Percentiles rank a stretch among this genome's conserved stretches.
These are phyloP conservation scores for Taxillus chinensis DNA, from an alignment of 164 flowering plant species.

Conservation along the genomic window DNA sequence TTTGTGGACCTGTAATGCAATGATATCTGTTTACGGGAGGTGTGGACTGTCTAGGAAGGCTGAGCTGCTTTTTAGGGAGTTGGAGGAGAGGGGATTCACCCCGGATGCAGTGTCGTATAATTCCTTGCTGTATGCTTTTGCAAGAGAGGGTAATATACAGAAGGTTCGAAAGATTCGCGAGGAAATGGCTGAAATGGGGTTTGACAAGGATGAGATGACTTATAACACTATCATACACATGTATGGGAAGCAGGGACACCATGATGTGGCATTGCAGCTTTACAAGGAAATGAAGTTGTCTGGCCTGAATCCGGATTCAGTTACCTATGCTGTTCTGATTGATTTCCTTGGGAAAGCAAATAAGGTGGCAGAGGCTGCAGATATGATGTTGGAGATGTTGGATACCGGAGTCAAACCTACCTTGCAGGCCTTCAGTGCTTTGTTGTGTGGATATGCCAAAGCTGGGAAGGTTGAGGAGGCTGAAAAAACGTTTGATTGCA, in stretches of 20 bases:
- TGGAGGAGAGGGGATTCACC: constrained; percentile 55
- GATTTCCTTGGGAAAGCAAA: constrained; percentile 88
- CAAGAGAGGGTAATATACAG: constrained; percentile 64
- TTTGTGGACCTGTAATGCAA: constrained; percentile 96
- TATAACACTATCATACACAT: constrained; percentile 87
- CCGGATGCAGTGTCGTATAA: constrained; percentile 96
- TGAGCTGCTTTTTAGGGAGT: constrained; percentile 53
- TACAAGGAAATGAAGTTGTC: constrained; percentile 65
- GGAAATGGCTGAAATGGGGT: constrained; percentile 69
- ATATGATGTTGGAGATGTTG: constrained; percentile 81
- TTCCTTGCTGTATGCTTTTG: constrained; percentile 85
- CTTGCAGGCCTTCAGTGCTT: constrained; percentile 75
- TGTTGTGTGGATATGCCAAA: constrained; percentile 87
- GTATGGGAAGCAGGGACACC: constrained; percentile 87
- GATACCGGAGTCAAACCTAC: constrained; percentile 70
- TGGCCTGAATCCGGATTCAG: constrained; percentile 67
- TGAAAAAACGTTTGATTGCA: constrained; percentile 55
- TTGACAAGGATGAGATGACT: constrained; percentile 78
- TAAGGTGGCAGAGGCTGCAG: constrained; percentile 59
- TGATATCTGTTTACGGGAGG: constrained; percentile 89
- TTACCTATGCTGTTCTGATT: constrained; percentile 83
- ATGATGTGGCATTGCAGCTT: constrained; percentile 55
- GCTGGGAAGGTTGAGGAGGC: constrained; percentile 72
- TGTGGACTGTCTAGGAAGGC: constrained; percentile 63
- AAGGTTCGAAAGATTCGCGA: constrained; percentile 58